Conservation (phyloP, 129 eudicot genomes). For the Solidago caesia region DNA sequence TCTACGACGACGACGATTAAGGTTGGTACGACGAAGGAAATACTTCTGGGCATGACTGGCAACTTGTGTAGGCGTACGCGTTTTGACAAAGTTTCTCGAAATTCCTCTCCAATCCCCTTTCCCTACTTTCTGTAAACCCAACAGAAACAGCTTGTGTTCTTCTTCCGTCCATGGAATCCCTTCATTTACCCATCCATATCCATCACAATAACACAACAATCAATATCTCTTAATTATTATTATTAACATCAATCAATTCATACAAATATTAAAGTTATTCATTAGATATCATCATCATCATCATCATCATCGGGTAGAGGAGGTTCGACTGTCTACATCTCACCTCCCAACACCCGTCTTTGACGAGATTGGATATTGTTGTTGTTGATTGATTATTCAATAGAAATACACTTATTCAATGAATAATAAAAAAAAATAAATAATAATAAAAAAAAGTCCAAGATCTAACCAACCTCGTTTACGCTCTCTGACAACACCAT, state of each 20-base stretch:
- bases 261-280: no score
- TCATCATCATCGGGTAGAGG: no score
- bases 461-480: slow-evolving; percentile 76
- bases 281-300: no score
- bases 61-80: slow-evolving; percentile 93
- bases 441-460: background rate
- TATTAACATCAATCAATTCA: no score
- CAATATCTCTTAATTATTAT: no score
- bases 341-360: background rate
- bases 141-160: slow-evolving; percentile 86
- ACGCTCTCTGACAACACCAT: slow-evolving; percentile 51
- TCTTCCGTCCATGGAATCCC: slow-evolving; percentile 98
- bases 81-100: slow-evolving; percentile 75
- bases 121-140: slow-evolving; percentile 80
- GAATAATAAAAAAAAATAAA: background rate
- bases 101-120: slow-evolving; percentile 98
- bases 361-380: no score
- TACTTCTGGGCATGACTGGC: slow-evolving; percentile 98
- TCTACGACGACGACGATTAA: slow-evolving; percentile 83
- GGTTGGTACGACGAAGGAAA: slow-evolving; percentile 77
- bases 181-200: slow-evolving; percentile 1
- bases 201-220: no score
- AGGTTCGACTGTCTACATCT: no score
- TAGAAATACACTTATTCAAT: no score
- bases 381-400: no score